phyloP scores from a whole-genome alignment of 2,329 filamentous ascomycete species.

The Malbranchea zuffiana region DNA sequence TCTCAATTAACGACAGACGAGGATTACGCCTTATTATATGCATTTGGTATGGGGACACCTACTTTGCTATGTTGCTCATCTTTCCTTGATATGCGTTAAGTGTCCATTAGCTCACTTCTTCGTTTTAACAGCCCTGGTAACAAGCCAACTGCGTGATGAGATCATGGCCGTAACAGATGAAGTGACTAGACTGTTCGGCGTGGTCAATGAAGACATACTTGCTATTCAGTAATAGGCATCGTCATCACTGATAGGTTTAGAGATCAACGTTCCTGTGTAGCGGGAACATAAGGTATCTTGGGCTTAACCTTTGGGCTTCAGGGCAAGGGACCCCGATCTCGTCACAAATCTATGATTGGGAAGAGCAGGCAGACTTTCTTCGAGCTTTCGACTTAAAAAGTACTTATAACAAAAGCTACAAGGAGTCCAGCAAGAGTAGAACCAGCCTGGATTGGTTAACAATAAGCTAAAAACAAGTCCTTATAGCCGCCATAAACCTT shows the following conservation, averaged over 20 bases:
- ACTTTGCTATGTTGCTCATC: neutral
- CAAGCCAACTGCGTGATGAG: slow-evolving; percentile 47
- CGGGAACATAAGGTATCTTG: no score
- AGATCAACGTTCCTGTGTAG: no score
- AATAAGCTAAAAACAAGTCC: no score
- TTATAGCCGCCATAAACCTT: no score
- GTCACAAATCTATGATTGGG: no score
- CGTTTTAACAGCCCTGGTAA: slow-evolving; percentile 45
- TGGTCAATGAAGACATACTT: slow-evolving; percentile 50
- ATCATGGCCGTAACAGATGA: slow-evolving; percentile 45
- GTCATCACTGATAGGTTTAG: no score
- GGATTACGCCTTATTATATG: slow-evolving; percentile 87
- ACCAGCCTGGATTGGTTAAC: no score
- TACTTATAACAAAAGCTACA: neutral
- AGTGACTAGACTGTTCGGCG: slow-evolving; percentile 50
- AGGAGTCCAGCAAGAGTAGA: no score
- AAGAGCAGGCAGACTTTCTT: no score
- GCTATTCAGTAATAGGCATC: slow-evolving; percentile 45
- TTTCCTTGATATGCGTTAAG: neutral
- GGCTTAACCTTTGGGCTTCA: no score
- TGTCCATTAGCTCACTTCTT: slow-evolving; percentile 1
- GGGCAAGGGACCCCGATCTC: no score
- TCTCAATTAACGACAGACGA: slow-evolving; percentile 38
- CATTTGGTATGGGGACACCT: slow-evolving; percentile 53
- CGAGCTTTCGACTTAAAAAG: slow-evolving; percentile 13